Evolutionary conservation across 2,329 filamentous ascomycete genomes (phyloP), one percentile per base, ranked within the genome.

Genomic region (Phoma sp.): DNA sequence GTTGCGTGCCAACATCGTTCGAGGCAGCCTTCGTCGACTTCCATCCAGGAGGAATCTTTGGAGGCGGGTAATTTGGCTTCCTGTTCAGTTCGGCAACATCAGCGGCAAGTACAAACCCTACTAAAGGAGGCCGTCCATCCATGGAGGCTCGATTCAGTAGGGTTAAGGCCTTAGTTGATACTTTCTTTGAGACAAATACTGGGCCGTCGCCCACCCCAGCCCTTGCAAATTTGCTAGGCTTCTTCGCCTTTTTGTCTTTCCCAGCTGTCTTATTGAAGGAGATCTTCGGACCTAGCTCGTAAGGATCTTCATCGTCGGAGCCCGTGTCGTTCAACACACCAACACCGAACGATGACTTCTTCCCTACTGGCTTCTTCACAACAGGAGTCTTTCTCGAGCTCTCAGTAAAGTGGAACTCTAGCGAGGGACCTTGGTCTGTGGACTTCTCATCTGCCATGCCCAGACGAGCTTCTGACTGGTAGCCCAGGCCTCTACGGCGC

Each of bases 221-320:
- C 50, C 92, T 93, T 3, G 81, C 80, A 7, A 83, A 74, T 11
- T 80, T 80, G 57, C 67, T 73, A 13, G 63, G 61, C 59, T 75
- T 75, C 57, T 84, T 85, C 65, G 84, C 89, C 71, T 91, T 93
- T 72, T 90, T 96, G 59, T 93, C 89, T 0, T 88, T 89, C 14
- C 91, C 92, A 55, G 97, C 85, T 4, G 88, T 82, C 36, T 87
- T 85, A 65, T 90, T 96, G 74, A 96, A 96, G 10, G 88, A 91
- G 71, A 97, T 96, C 62, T 87, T 89, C 0, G 95, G 95, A 0
- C 93, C 93, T 47, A 98, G 88, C 53, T 93, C 90, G 70, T 96
- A 98, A 0, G 91, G 90, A 67, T 97, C 93, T 66, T 98, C 95
- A 40, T 97, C 93, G 62, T 98, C 95, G 4, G 93, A 97, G 9